Base-by-base conservation (phyloP, 106 monocot genomes). In the Acanthochlamys bracteata region DNA sequence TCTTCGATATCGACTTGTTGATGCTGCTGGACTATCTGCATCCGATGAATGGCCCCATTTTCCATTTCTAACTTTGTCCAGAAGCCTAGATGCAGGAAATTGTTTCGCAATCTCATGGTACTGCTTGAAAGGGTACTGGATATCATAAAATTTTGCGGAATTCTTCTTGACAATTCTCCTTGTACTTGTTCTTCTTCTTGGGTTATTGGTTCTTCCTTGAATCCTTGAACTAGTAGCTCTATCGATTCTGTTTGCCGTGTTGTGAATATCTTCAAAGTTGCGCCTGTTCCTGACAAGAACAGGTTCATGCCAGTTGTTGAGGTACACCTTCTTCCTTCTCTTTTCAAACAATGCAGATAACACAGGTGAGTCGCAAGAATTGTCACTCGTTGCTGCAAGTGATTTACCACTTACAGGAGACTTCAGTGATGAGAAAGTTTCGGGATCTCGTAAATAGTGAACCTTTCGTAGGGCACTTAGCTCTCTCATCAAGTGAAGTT, bases 1-100 rank as follows among this genome's bases (percentile, higher is more conserved):
- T 66, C 51, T 11, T 42, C 39, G 42, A 39, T 43, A 70, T 69
- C 45, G 2, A n/a, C n/a, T n/a, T n/a, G n/a, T n/a, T n/a, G n/a
- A n/a, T n/a, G n/a, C n/a, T n/a, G n/a, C n/a, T 17, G 60, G 71
- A 23, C 33, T 42, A 57, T 11, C 40, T 42, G 77, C 45, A 70
- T 47, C n/a, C 49, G 76, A 59, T 42, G 76, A 70, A 12, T 22
- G 13, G 24, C 40, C 69, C 26, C 20, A 25, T 70, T 33, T 74
- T 41, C 53, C 52, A 41, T 8, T 54, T 70, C 47, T 13, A 43
- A 43, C 13, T 43, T 43, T 43, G 43, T 43, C 10, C 43, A 43
- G 43, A 43, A 43, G 13, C 13, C 10, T 43, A 13, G 7, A 7
- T 43, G 43, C 13, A 43, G 43, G 13, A 43, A 43, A 13, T 43